Percentiles rank a stretch among this genome's conserved stretches.
Evolutionary conservation across 305 asterid species (phyloP).

Genomic region (Withania somnifera): DNA sequence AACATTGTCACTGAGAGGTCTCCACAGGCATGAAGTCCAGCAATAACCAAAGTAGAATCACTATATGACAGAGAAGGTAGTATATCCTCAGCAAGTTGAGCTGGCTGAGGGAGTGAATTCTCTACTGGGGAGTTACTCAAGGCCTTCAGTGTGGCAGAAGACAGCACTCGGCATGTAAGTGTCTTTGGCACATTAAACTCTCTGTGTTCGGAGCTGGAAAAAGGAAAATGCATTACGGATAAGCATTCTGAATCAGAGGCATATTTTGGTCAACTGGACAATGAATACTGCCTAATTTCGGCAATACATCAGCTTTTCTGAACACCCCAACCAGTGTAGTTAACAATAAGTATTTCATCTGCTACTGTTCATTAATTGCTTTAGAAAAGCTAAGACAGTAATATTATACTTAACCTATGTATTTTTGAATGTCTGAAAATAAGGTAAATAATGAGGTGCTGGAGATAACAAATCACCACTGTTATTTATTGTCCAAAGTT

Average conservation of each 20-base stretch:
- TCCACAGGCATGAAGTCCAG: constrained; percentile 98
- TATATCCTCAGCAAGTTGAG: constrained; percentile 17
- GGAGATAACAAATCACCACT: background rate
- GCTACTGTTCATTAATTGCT: background rate
- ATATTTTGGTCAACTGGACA: background rate
- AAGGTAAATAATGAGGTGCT: background rate
- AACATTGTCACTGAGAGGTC: constrained; percentile 93
- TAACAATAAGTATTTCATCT: background rate
- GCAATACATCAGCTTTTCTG: background rate
- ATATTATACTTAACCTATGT: background rate
- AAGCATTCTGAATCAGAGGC: background rate
- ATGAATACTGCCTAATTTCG: background rate
- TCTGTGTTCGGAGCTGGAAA: constrained; percentile 31
- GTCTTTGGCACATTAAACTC: constrained; percentile 49
- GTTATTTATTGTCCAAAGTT: background rate
- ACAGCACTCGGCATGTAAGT: constrained; percentile 59
- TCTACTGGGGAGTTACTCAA: constrained; percentile 35
- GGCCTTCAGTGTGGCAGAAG: constrained; percentile 46
- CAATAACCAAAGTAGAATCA: constrained; percentile 50
- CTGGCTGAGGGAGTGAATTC: constrained; percentile 11
- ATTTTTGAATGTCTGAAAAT: background rate
- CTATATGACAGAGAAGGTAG: constrained; percentile 12
- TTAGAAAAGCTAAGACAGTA: background rate
- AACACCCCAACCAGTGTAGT: background rate
- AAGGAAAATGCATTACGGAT: background rate